These are phyloP conservation scores for Entomortierella lignicola DNA, from an alignment of 192 early-diverging fungal genomes.

Conservation along the genomic window DNA sequence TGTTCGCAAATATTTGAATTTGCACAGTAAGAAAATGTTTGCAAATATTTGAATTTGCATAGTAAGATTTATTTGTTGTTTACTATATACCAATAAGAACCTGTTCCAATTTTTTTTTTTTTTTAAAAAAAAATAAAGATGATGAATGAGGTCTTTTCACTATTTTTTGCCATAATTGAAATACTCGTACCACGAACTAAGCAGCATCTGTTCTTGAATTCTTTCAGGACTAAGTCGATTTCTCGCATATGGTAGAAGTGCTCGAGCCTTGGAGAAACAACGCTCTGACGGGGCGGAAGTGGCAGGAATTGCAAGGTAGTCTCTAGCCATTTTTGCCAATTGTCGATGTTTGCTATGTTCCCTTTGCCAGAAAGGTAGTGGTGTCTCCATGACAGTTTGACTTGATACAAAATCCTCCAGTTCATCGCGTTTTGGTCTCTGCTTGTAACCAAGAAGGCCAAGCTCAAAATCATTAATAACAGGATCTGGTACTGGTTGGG, in stretches of 20 bases:
- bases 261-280: slow-evolving; percentile 14
- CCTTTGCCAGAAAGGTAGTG: not conserved
- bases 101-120: too few species aligned
- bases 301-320: slow-evolving; percentile 14
- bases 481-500: not conserved
- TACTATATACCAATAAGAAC: too few species aligned
- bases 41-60: too few species aligned
- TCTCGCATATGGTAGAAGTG: slow-evolving; percentile 14
- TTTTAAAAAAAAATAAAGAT: too few species aligned
- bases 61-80: too few species aligned
- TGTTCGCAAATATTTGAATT: too few species aligned
- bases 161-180: too few species aligned
- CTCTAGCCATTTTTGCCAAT: slow-evolving; percentile 17
- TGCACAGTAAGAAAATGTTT: too few species aligned
- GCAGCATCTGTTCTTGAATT: slow-evolving; percentile 20
- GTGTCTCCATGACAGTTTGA: not conserved
- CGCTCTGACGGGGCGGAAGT: slow-evolving; percentile 23
- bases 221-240: slow-evolving; percentile 15
- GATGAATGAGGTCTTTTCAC: too few species aligned
- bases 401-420: slow-evolving; percentile 18
- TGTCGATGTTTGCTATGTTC: not conserved
- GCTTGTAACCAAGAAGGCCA: slow-evolving; percentile 9
- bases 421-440: slow-evolving; percentile 6
- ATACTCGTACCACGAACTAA: slow-evolving; percentile 23
- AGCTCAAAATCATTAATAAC: slow-evolving; percentile 11